Evolutionary conservation across 371 early-diverging fungal species (phyloP).

Genomic region (Syncephalastrum sp.): DNA sequence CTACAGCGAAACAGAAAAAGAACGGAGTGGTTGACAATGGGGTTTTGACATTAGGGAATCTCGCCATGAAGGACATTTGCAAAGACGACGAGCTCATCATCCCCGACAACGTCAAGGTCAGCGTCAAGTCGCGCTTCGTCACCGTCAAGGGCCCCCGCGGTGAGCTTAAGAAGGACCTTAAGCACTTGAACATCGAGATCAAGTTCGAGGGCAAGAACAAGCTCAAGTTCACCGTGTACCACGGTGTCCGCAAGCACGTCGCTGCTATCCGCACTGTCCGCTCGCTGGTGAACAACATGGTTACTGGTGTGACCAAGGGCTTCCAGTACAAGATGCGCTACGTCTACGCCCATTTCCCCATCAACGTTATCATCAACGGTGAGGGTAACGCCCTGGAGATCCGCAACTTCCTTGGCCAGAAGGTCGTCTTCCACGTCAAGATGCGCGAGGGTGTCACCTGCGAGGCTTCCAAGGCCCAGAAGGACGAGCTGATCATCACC

Average conservation of each 20-base stretch:
- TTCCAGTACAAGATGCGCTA: conserved; percentile 99
- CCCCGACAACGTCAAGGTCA: conserved; percentile 72
- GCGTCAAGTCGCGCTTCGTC: conserved; percentile 75
- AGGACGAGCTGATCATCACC: conserved; percentile 95
- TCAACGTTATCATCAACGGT: conserved; percentile 93
- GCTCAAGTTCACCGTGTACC: conserved; percentile 92
- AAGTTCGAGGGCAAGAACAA: conserved; percentile 63
- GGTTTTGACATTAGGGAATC: conserved; percentile 16
- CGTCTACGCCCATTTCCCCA: conserved; percentile 99
- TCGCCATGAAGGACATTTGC: conserved; percentile 66
- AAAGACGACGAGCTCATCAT: conserved; percentile 78
- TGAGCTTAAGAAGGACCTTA: conserved; percentile 84
- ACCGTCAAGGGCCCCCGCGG: conserved; percentile 89
- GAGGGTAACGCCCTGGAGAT: conserved; percentile 88
- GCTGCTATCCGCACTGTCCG: conserved; percentile 98
- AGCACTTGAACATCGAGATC: conserved; percentile 94
- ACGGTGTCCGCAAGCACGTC: conserved; percentile 96
- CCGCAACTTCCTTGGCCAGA: conserved; percentile 99
- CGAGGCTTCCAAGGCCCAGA: conserved; percentile 80
- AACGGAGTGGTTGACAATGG: neutral
- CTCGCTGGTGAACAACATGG: conserved; percentile 97
- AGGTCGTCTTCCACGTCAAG: conserved; percentile 84
- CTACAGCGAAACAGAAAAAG: neutral
- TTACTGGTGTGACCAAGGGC: conserved; percentile 99
- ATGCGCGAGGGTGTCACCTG: conserved; percentile 92